Evolutionary conservation across 2,329 filamentous ascomycete species (phyloP), one percentile per base, ranked within the genome.

Genomic region (Penicillium sp.): DNA sequence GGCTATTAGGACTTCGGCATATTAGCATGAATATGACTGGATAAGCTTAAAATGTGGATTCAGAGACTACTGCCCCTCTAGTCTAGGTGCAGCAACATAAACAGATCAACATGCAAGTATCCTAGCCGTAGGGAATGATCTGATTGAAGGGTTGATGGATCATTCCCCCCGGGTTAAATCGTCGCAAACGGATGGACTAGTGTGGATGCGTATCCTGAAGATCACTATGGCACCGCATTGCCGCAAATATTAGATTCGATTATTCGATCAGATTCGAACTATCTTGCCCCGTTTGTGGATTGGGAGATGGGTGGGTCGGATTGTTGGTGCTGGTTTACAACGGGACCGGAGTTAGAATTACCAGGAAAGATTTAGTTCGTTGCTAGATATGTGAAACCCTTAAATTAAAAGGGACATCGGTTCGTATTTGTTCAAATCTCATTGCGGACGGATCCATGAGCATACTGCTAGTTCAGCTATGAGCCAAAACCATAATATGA

Each of bases 281-380:
- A 35, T 35, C 17, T 43, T 47, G 5, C 23, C 21, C 51, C 25
- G 53, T 56, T 56, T 52, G 47, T 43, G 33, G 39, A 23, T 39
- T 44, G 13, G 8, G n/a, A 27, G 8, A 23, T 48, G 6, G 17
- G 33, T 48, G 25, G 25, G 21, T 39, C 42, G 15, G 33, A 45
- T 35, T 35, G 33, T 53, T 49, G 10, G 13, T 42, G n/a, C 33
- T 31, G 23, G 23, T 53, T 53, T 53, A n/a, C 33, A 53, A 56
- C n/a, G 17, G 31, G 48, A n/a, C 53, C 17, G 44, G 39, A 35
- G 13, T 19, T 29, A 23, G 42, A 23, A 31, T 36, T 56, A 48
- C 21, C 6, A n/a, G 36, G 25, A 8, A 33, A 43, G 9, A 43
- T 25, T 23, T 21, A 29, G 36, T 41, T 25, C 47, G 4, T 31